These are phyloP conservation scores for Lentithecium fluviatile DNA, from an alignment of 495 filamentous ascomycete species.

Conservation along the genomic window DNA sequence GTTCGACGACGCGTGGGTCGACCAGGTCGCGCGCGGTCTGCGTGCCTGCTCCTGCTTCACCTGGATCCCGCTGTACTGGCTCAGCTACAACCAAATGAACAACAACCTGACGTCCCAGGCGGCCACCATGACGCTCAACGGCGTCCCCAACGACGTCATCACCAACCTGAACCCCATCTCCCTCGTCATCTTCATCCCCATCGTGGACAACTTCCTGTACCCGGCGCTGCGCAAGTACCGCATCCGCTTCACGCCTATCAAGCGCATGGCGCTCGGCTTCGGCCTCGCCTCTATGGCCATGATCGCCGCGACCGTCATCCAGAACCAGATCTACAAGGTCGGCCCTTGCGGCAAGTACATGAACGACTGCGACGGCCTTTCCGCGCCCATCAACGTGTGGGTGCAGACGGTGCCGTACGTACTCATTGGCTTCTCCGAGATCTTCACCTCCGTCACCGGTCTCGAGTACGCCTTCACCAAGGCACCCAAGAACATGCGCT, in stretches of 20 bases:
- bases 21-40: constrained; percentile 67
- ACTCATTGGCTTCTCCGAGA: constrained; percentile 70
- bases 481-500: constrained; percentile 75
- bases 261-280: constrained; percentile 68
- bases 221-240: constrained; percentile 61
- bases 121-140: constrained; percentile 66
- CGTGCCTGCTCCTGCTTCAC: constrained; percentile 67
- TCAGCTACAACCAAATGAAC: constrained; percentile 50
- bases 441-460: constrained; percentile 60
- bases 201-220: constrained; percentile 69
- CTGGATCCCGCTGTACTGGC: constrained; percentile 66
- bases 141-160: constrained; percentile 78
- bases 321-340: constrained; percentile 35
- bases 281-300: constrained; percentile 35
- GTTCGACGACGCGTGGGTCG: constrained; percentile 74
- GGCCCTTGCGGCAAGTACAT: constrained; percentile 33
- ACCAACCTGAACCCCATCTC: constrained; percentile 77
- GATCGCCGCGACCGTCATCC: constrained; percentile 35
- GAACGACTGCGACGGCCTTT: constrained; percentile 29
- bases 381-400: constrained; percentile 42
- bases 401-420: constrained; percentile 64
- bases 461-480: constrained; percentile 74
- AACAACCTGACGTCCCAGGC: constrained; percentile 78
- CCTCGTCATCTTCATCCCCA: constrained; percentile 75
- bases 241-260: constrained; percentile 70